A percentile compares a stretch with the other conserved stretches of the same genome.
Conservation (phyloP, 306 rosid species). For the Ormosia emarginata region DNA sequence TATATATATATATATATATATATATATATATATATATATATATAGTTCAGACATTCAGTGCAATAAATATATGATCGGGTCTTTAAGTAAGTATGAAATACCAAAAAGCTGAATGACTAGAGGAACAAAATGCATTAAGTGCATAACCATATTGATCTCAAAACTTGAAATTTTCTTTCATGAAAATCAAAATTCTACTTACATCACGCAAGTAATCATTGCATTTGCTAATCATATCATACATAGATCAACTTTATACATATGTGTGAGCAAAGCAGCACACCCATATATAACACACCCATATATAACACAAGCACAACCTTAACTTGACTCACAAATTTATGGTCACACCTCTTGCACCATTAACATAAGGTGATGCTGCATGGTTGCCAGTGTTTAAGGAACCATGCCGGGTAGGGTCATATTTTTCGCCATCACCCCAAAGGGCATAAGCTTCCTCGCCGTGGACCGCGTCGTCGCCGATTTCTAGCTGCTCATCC, state of each 20-base stretch:
- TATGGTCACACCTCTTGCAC: conserved; percentile 91
- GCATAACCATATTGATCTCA: background rate
- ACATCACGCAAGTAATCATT: background rate
- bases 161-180: background rate
- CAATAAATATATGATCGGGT: background rate
- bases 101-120: background rate
- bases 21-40: too few relatives aligned
- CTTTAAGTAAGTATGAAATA: background rate
- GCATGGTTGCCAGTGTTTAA: conserved; percentile 10
- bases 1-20: too few relatives aligned
- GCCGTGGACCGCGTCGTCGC: conserved; percentile 95
- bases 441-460: conserved; percentile 98
- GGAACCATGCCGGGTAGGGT: conserved; percentile 71
- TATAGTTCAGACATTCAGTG: background rate
- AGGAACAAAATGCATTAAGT: background rate
- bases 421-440: conserved; percentile 96
- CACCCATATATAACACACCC: background rate
- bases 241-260: background rate
- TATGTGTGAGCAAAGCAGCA: background rate
- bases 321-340: conserved; percentile 34
- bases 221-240: background rate
- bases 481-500: conserved; percentile 70
- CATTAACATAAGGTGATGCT: conserved; percentile 70
- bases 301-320: background rate
- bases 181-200: conserved; percentile 23